Evolutionary conservation across 768 basidiomycete genomes (phyloP).

Genomic region (Agaricus subrufescens): DNA sequence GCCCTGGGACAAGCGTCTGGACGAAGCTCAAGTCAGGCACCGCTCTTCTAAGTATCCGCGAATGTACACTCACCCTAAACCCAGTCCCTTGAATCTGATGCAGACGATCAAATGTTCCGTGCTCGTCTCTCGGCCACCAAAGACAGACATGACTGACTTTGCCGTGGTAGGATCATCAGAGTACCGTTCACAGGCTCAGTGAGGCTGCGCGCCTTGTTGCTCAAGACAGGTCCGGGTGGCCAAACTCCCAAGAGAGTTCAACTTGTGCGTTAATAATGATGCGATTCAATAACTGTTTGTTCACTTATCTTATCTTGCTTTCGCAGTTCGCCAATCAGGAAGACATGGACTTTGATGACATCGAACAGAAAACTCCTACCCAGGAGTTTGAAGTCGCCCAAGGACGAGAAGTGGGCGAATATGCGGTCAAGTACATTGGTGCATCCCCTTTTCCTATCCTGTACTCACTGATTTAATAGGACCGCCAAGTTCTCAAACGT

Average conservation of each 20-base stretch:
- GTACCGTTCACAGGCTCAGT: constrained; percentile 88
- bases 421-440: constrained; percentile 66
- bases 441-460: not conserved
- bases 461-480: constrained; percentile 32
- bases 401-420: constrained; percentile 78
- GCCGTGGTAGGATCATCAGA: constrained; percentile 59
- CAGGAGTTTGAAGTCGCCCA: constrained; percentile 73
- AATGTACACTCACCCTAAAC: constrained; percentile 2
- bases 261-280: constrained; percentile 44
- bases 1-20: constrained; percentile 76
- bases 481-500: constrained; percentile 83
- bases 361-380: constrained; percentile 51
- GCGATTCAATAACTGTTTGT: not conserved
- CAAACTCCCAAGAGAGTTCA: constrained; percentile 70
- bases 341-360: constrained; percentile 79
- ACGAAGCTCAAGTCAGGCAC: constrained; percentile 59
- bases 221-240: constrained; percentile 80
- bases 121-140: not conserved
- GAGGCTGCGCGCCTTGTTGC: constrained; percentile 72
- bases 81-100: constrained; percentile 84
- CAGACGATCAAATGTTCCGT: constrained; percentile 80
- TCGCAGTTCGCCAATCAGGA: constrained; percentile 71
- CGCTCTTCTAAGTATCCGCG: not conserved
- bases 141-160: not conserved
- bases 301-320: not conserved